These are phyloP conservation scores for Silene coronaria DNA, from an alignment of 179 eudicot species.

Conservation along the genomic window DNA sequence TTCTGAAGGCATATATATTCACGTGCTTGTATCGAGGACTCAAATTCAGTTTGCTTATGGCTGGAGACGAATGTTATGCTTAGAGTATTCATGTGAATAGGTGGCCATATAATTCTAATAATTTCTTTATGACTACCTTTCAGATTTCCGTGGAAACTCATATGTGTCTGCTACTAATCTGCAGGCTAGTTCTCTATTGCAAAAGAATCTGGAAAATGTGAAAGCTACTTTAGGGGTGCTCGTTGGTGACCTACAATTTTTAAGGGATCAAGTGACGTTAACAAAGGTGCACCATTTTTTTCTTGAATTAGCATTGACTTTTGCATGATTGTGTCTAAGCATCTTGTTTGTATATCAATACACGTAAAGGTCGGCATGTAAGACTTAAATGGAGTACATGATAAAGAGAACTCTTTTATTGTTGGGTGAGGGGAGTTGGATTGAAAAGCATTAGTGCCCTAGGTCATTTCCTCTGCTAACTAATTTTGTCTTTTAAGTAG, in stretches of 20 bases:
- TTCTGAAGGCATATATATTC: slow-evolving; percentile 69
- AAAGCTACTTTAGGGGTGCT: slow-evolving; percentile 90
- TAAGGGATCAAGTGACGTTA: slow-evolving; percentile 82
- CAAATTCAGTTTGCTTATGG: slow-evolving; percentile 92
- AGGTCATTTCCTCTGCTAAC: neutral
- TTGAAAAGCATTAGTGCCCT: neutral
- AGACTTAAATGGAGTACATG: neutral
- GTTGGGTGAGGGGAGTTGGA: neutral
- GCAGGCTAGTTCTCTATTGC: slow-evolving; percentile 73
- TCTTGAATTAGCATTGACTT: neutral
- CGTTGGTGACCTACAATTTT: slow-evolving; percentile 68
- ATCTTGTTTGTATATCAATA: neutral
- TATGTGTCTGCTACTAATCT: slow-evolving; percentile 5
- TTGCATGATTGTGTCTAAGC: neutral
- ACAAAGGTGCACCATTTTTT: slow-evolving; percentile 52
- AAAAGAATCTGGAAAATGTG: slow-evolving; percentile 80
- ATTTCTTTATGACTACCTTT: neutral
- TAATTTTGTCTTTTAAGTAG: neutral
- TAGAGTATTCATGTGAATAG: slow-evolving; percentile 91
- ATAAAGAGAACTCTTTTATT: neutral
- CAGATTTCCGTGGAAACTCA: slow-evolving; percentile 10
- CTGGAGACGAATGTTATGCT: slow-evolving; percentile 95
- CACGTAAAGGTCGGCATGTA: neutral
- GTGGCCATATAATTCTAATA: slow-evolving; percentile 26
- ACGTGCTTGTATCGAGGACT: slow-evolving; percentile 52